Conservation (phyloP, 202 grass and related monocot species). For the Dendrocalamus latiflorus region DNA sequence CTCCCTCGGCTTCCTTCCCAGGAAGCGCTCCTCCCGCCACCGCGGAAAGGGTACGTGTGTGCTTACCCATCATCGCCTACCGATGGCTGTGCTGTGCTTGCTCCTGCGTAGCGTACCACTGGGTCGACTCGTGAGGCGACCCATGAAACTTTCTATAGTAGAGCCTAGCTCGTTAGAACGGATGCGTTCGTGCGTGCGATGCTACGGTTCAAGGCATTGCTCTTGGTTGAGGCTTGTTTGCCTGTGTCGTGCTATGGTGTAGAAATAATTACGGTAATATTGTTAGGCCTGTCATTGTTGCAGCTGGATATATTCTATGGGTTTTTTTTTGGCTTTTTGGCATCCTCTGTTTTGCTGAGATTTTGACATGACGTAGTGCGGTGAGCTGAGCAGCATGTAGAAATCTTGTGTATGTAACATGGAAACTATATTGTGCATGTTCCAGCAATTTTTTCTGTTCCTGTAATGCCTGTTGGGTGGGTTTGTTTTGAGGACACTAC, state of each 20-base stretch:
- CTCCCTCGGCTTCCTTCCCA: slow-evolving; percentile 91
- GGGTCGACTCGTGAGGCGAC: neutral
- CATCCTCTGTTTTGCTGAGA: neutral
- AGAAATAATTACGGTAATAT: neutral
- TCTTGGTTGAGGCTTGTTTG: neutral
- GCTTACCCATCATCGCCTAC: neutral
- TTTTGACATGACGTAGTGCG: neutral
- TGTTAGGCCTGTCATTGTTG: neutral
- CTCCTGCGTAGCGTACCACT: neutral
- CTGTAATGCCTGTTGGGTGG: neutral
- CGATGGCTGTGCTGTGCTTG: neutral
- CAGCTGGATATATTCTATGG: neutral
- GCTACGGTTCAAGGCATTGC: neutral
- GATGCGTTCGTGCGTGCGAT: neutral
- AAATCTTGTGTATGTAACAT: neutral
- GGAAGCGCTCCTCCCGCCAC: slow-evolving; percentile 71
- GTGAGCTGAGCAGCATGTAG: no score
- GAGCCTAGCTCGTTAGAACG: no score
- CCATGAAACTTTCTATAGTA: neutral
- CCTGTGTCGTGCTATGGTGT: neutral
- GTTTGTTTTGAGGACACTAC: neutral
- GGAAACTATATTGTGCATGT: neutral
- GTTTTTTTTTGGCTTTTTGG: neutral
- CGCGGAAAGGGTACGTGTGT: slow-evolving; percentile 73
- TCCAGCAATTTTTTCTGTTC: neutral